A percentile compares a stretch with the other conserved stretches of the same genome.
Evolutionary conservation across 306 rosid genomes (phyloP).

Genomic region (Bauhinia variegata): DNA sequence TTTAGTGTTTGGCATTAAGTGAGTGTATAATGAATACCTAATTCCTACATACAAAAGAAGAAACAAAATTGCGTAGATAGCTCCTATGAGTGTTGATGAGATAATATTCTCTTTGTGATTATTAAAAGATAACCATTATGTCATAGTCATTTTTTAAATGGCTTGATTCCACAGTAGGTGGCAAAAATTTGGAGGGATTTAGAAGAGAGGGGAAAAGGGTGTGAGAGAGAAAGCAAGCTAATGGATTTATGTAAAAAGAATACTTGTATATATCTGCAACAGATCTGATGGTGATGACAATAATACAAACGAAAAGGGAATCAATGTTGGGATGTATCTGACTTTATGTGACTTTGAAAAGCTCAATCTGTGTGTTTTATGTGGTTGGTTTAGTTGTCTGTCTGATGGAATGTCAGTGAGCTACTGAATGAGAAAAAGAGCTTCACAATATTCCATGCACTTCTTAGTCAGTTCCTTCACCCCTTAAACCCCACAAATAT

Average conservation of each 20-base stretch:
- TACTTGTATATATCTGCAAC: constrained; percentile 35
- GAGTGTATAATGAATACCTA: constrained; percentile 18
- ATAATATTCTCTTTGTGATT: constrained; percentile 53
- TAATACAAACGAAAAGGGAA: constrained; percentile 77
- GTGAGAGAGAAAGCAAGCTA: constrained; percentile 51
- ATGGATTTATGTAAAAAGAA: constrained; percentile 49
- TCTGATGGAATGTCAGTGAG: constrained; percentile 78
- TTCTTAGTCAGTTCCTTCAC: constrained; percentile 44
- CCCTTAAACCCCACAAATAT: constrained; percentile 46
- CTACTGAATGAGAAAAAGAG: constrained; percentile 61
- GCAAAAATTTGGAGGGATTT: constrained; percentile 74
- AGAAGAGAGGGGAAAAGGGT: constrained; percentile 38
- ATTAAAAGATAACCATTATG: constrained; percentile 40
- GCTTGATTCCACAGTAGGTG: constrained; percentile 89
- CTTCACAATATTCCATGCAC: constrained; percentile 66
- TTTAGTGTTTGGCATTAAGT: constrained; percentile 34
- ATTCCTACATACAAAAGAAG: constrained; percentile 44
- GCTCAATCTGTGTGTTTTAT: constrained; percentile 47
- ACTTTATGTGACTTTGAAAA: constrained; percentile 69
- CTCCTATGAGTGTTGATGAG: constrained; percentile 53
- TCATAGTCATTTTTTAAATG: constrained; percentile 44
- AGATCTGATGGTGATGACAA: constrained; percentile 59
- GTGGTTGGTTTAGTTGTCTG: constrained; percentile 50
- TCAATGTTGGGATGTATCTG: constrained; percentile 92
- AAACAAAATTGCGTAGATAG: constrained; percentile 57